phyloP scores from a whole-genome alignment of 345 rosid genomes.

The Aethionema arabicum region DNA sequence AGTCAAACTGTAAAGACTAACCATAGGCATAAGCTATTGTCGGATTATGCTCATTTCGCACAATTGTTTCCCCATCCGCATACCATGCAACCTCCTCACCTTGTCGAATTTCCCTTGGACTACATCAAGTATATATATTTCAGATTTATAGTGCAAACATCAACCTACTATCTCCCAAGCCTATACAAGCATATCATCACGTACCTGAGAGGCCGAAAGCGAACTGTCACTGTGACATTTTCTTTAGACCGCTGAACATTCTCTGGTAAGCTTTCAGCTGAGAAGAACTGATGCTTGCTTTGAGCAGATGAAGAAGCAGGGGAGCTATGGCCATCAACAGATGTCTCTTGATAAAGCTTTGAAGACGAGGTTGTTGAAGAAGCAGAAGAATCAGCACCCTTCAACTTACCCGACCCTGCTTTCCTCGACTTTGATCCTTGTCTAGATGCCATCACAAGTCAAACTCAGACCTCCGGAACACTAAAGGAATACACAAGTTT shows the following conservation, averaged over 20 bases:
- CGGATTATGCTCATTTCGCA: slow-evolving; percentile 83
- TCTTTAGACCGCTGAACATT: slow-evolving; percentile 67
- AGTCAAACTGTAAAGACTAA: slow-evolving; percentile 38
- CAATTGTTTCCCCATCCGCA: slow-evolving; percentile 95
- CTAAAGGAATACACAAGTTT: slow-evolving; percentile 27
- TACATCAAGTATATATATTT: slow-evolving; percentile 36
- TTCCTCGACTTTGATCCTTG: slow-evolving; percentile 61
- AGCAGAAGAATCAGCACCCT: slow-evolving; percentile 71
- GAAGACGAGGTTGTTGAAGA: slow-evolving; percentile 94
- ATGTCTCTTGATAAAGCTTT: slow-evolving; percentile 70
- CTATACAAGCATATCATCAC: slow-evolving; percentile 20
- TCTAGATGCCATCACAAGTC: slow-evolving; percentile 66
- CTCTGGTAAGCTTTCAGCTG: slow-evolving; percentile 48
- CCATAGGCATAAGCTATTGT: slow-evolving; percentile 95
- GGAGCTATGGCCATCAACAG: slow-evolving; percentile 86
- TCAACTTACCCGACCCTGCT: slow-evolving; percentile 43
- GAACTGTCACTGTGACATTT: slow-evolving; percentile 90
- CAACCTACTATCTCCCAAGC: slow-evolving; percentile 5
- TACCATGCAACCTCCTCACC: slow-evolving; percentile 99
- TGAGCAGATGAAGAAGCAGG: slow-evolving; percentile 94
- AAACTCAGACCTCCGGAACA: slow-evolving; percentile 33
- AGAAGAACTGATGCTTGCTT: slow-evolving; percentile 71
- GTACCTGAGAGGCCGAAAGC: slow-evolving; percentile 96
- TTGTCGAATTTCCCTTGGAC: slow-evolving; percentile 94
- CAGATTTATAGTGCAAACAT: slow-evolving; percentile 25